A percentile compares a stretch with the other conserved stretches of the same genome.
Evolutionary conservation across 2,329 filamentous ascomycete genomes (phyloP).

Genomic region (Calonectria crousiana): DNA sequence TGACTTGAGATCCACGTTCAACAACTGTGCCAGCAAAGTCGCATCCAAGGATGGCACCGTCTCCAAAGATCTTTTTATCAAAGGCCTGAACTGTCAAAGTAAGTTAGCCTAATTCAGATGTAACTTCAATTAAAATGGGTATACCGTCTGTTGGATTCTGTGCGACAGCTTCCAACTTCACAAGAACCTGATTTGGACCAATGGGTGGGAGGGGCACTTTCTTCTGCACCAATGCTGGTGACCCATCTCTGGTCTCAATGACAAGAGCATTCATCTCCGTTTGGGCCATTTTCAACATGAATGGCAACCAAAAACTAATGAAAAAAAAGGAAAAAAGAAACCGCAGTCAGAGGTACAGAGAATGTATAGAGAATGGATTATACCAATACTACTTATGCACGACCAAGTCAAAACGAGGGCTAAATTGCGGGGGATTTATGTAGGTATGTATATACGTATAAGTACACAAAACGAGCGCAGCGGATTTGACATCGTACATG

Average conservation of each 20-base stretch:
- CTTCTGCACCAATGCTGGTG: slow-evolving; percentile 31
- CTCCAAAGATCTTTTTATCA: slow-evolving; percentile 52
- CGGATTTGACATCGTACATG: not conserved
- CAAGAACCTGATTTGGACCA: slow-evolving; percentile 38
- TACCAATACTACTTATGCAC: not conserved
- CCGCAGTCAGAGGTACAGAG: not conserved
- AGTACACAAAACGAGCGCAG: not conserved
- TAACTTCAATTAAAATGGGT: not conserved
- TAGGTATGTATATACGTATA: not conserved
- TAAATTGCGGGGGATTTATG: not conserved
- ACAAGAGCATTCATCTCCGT: slow-evolving; percentile 34
- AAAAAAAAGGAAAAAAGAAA: not conserved
- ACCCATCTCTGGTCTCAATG: slow-evolving; percentile 31
- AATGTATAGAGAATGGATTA: not conserved
- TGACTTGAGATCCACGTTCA: slow-evolving; percentile 43
- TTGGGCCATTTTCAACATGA: slow-evolving; percentile 20
- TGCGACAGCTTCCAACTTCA: slow-evolving; percentile 38
- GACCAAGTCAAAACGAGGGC: not conserved
- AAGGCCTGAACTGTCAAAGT: slow-evolving; percentile 46
- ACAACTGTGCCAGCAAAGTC: slow-evolving; percentile 54
- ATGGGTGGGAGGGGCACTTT: slow-evolving; percentile 23
- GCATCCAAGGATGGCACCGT: slow-evolving; percentile 51
- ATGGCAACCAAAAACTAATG: not conserved
- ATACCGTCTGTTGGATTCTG: slow-evolving; percentile 46
- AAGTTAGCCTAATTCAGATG: not conserved